Evolutionary conservation across 1,284 basidiomycete genomes (phyloP), one percentile per base, ranked within the genome.

Genomic region (Cryptococcus depauperatus): DNA sequence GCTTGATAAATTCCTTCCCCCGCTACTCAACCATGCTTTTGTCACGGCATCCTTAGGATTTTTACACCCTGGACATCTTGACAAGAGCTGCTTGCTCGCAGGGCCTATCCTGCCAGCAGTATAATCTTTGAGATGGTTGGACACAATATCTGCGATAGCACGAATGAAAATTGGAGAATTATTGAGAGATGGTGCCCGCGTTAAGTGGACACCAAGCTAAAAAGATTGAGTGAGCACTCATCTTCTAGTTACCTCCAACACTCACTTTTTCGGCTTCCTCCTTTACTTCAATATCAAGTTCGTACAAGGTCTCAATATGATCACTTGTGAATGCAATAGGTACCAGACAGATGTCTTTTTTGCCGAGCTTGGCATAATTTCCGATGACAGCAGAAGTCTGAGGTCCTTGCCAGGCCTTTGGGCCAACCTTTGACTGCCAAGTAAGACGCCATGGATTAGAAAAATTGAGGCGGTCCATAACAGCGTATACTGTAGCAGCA

Each of bases 301-400:
- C 95, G 67, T 85, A 98, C 37, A 99, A 76, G 21, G 95, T 99
- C 75, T 99, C 95, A 64, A 99, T 97, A 71, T 98, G 95, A 73
- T 99, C 95, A 66, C 84, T 90, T 16, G 95, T 99, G 73, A 99
- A 99, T 16, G 95, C 93, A 52, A 99, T 91, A 1, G 95, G 95
- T 2, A 99, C 82, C 27, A 95, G 76, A 42, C 96, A 78, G n/a
- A 82, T 81, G 55, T 79, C 81, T 72, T 93, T 96, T 68, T 81
- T 79, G 16, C 90, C 91, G 37, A 87, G 76, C 53, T 88, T 82
- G 32, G 88, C 88, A 43, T 95, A 79, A 11, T 93, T 95, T 66
- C 96, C 90, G 63, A 99, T 73, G 27, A 91, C 85, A 46, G 90
- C 88, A 29, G 79, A 77, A 1, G 95, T 99, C 72, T 98, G 92